These are phyloP conservation scores for Tardiomyces digboiensis DNA, from an alignment of 1,139 yeast genomes.

Conservation along the genomic window DNA sequence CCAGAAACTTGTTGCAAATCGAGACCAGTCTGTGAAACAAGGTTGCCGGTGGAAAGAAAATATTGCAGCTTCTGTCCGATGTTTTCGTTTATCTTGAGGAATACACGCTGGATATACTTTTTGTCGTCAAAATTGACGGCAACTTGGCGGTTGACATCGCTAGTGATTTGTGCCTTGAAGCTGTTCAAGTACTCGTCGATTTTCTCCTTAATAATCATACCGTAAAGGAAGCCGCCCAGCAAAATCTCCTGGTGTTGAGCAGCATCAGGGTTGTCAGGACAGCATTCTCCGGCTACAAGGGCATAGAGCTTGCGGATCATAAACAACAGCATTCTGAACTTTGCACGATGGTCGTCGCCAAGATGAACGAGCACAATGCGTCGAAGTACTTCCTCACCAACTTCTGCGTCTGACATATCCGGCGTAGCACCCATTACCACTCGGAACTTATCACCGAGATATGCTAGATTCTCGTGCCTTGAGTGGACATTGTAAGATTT, in stretches of 20 bases:
- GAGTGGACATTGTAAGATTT: conserved; percentile 72
- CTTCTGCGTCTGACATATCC: conserved; percentile 81
- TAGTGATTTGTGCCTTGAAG: conserved; percentile 62
- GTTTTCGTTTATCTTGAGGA: conserved; percentile 77
- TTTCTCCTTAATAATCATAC: conserved; percentile 95
- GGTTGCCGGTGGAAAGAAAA: conserved; percentile 92
- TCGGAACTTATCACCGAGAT: conserved; percentile 92
- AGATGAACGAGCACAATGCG: conserved; percentile 89
- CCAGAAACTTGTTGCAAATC: conserved; percentile 99
- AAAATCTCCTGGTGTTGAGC: conserved; percentile 97
- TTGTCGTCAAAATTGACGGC: conserved; percentile 80
- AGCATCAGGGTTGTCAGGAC: conserved; percentile 98
- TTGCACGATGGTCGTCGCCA: conserved; percentile 47
- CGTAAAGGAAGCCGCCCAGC: conserved; percentile 92
- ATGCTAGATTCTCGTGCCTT: conserved; percentile 82
- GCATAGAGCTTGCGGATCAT: conserved; percentile 95
- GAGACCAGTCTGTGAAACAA: conserved; percentile 93
- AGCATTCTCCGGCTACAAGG: conserved; percentile 92
- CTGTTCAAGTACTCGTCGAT: conserved; percentile 83
- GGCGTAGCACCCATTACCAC: conserved; percentile 86
- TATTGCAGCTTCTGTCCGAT: conserved; percentile 93
- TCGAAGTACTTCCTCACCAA: conserved; percentile 74
- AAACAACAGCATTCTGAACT: conserved; percentile 77
- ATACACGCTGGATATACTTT: conserved; percentile 73
- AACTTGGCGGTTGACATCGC: conserved; percentile 73